Evolutionary conservation across 306 rosid species (phyloP), one percentile per base, ranked within the genome.

Genomic region (Macrotyloma uniflorum): DNA sequence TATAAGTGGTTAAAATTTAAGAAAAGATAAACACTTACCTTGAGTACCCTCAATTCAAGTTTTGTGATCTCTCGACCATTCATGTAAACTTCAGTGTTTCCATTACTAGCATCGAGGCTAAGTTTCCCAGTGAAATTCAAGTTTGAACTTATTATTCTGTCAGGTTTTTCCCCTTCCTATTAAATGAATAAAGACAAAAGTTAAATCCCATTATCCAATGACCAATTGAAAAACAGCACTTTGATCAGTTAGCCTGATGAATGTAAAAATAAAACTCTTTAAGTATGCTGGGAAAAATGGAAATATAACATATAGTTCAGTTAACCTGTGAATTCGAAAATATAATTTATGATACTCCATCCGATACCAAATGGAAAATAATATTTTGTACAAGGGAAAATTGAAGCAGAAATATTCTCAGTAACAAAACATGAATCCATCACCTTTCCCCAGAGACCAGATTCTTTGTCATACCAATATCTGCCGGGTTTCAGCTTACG

Each of bases 381-480:
- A 65, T 15, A 71, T 46, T 49, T 74, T 55, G 62, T 32, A 32
- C 59, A 42, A 50, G 58, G 30, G 23, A 70, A 80, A 45, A 74
- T 24, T 13, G 75, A 67, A 71, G 47, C n/a, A 49, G 64, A 82
- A 82, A 46, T 35, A 67, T 67, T 20, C 45, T 24, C 47, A 53
- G 38, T 57, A 75, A 53, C n/a, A 78, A 32, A 69, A 74, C 61
- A 78, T 35, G 70, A 68, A 83, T 49, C 62, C 62, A 86, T 84
- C 82, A 96, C 99, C 97, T 93, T 93, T 87, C 99, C 98, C 98
- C 98, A 96, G 33, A 86, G 86, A 75, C 97, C 99, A 24, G 99
- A 96, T 83, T 96, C 99, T 87, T 96, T 96, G 89, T 96, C 99
- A 61, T 96, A 96, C 99, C 98, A 96, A 82, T 96, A 96, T 89